Evolutionary conservation across 2,329 filamentous ascomycete genomes (phyloP).

Genomic region (Stemphylium beticola): DNA sequence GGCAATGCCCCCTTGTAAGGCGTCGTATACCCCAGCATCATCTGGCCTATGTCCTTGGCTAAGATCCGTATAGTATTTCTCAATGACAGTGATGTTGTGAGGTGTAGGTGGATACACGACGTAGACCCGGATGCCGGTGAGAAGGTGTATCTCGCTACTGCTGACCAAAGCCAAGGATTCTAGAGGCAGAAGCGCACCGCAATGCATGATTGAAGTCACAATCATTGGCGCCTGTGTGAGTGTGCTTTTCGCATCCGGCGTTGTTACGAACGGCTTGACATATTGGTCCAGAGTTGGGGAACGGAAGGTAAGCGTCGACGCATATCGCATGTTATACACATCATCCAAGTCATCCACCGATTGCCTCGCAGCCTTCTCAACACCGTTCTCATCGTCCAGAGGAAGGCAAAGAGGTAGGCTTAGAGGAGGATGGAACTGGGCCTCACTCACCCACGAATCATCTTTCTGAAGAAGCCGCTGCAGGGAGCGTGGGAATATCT

Average conservation of each 20-base stretch:
- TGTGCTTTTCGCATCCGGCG: not conserved
- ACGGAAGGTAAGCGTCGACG: not conserved
- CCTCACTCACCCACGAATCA: not conserved
- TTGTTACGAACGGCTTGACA: not conserved
- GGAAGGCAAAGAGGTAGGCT: too few relatives aligned
- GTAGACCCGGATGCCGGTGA: not conserved
- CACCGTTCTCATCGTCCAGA: not conserved
- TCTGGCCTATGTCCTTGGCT: not conserved
- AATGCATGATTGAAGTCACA: constrained; percentile 4
- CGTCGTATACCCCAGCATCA: not conserved
- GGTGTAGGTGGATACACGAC: not conserved
- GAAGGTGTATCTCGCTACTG: not conserved
- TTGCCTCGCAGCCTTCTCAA: not conserved
- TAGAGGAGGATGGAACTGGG: not conserved
- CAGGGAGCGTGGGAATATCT: not conserved
- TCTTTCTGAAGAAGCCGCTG: not conserved
- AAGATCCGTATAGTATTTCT: not conserved
- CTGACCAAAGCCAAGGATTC: not conserved
- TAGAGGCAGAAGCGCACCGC: not conserved
- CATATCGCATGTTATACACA: not conserved
- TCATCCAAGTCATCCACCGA: not conserved
- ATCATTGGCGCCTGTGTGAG: not conserved
- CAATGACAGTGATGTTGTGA: not conserved
- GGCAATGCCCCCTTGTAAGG: not conserved
- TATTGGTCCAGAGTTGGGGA: not conserved